These are phyloP conservation scores for Ophiognomonia clavigignenti-juglandacearum DNA, from an alignment of 2,329 filamentous ascomycete species.

Conservation along the genomic window DNA sequence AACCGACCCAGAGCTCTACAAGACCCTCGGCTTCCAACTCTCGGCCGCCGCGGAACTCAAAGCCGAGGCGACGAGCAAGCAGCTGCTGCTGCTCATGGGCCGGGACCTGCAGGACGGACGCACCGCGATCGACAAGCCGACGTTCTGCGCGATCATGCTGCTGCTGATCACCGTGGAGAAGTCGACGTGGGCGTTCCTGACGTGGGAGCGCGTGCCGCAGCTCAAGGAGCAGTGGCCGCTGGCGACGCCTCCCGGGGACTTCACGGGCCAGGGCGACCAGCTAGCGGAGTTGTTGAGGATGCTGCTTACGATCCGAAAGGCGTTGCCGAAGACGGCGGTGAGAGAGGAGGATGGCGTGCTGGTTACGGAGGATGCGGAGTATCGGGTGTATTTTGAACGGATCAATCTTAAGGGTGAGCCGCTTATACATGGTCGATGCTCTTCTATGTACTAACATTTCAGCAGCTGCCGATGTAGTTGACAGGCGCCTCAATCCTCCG, in stretches of 20 bases:
- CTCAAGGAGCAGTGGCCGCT: constrained; percentile 58
- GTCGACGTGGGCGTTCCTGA: constrained; percentile 64
- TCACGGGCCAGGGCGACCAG: constrained; percentile 54
- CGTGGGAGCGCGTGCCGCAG: constrained; percentile 53
- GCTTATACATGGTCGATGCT: constrained; percentile 5
- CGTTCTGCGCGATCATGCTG: constrained; percentile 58
- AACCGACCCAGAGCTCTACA: constrained; percentile 52
- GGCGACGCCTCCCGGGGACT: constrained; percentile 50
- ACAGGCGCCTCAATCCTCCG: constrained; percentile 45
- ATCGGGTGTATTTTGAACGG: constrained; percentile 49
- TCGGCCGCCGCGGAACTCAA: constrained; percentile 61
- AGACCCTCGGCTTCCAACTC: constrained; percentile 59
- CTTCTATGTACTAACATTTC: too few species aligned
- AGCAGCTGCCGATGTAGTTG: constrained; percentile 34
- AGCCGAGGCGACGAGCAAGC: constrained; percentile 54
- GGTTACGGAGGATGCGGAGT: constrained; percentile 40
- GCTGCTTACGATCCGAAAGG: constrained; percentile 56
- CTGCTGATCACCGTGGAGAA: constrained; percentile 64
- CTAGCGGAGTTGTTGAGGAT: constrained; percentile 56
- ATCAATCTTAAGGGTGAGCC: constrained; percentile 54
- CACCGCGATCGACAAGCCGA: constrained; percentile 53
- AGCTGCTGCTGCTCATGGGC: constrained; percentile 56
- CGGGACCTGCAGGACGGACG: constrained; percentile 57
- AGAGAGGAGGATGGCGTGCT: constrained; percentile 44
- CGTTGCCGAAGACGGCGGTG: constrained; percentile 47